Conservation (phyloP, 1,284 basidiomycete genomes). For the Mycena sp. region DNA sequence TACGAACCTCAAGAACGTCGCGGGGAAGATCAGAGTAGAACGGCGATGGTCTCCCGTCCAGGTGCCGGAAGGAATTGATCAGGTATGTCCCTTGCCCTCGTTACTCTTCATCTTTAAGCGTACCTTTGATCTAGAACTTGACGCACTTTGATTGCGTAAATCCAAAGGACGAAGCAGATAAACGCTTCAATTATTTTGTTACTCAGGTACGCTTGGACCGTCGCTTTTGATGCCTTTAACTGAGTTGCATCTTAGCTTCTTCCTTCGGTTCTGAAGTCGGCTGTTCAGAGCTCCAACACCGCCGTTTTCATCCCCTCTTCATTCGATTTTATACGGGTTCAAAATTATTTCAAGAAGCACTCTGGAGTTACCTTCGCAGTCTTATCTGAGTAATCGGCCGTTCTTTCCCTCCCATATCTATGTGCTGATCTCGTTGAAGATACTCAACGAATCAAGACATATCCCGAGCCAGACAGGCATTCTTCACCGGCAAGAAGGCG, state of each 20-base stretch:
- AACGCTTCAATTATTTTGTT: conserved; percentile 88
- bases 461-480: conserved; percentile 90
- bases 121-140: conserved; percentile 59
- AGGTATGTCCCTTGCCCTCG: conserved; percentile 54
- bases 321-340: conserved; percentile 95
- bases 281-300: conserved; percentile 90
- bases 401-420: neutral
- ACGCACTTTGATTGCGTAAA: conserved; percentile 78
- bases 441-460: conserved; percentile 96
- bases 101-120: neutral
- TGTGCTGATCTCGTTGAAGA: too few relatives aligned
- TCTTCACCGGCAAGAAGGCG: conserved; percentile 89
- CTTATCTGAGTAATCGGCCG: conserved; percentile 82
- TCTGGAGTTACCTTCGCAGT: conserved; percentile 79
- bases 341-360: conserved; percentile 85
- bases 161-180: conserved; percentile 85
- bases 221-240: neutral
- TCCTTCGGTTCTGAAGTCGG: conserved; percentile 86
- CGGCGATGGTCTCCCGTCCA: conserved; percentile 75
- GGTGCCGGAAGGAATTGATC: conserved; percentile 83
- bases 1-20: conserved; percentile 79
- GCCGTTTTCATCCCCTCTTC: conserved; percentile 94
- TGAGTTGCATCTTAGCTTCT: conserved; percentile 64
- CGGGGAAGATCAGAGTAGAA: conserved; percentile 82
- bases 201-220: conserved; percentile 66